Conservation (phyloP, 768 basidiomycete species). For the Pholiota microspora region DNA sequence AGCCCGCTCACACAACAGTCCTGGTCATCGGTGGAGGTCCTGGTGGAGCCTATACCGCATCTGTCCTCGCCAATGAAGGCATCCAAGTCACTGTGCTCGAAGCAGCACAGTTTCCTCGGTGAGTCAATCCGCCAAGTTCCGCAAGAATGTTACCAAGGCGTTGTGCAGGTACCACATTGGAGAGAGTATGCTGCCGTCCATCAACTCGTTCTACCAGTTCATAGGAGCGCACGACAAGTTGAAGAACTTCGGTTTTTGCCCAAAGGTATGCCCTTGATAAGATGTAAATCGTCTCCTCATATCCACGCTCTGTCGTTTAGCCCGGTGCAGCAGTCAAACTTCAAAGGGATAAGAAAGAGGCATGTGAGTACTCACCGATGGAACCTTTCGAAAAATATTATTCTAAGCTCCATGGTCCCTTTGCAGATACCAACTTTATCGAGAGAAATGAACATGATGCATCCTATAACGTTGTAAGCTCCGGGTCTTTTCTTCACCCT, state of each 20-base stretch:
- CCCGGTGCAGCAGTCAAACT: conserved; percentile 42
- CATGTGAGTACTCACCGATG: conserved; percentile 30
- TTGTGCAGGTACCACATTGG: conserved; percentile 8
- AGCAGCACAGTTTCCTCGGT: conserved; percentile 8
- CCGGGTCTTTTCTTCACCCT: not conserved
- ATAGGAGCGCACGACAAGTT: conserved; percentile 10
- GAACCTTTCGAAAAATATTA: not conserved
- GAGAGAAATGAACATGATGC: conserved; percentile 23
- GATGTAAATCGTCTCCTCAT: not conserved
- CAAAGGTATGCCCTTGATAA: conserved; percentile 1
- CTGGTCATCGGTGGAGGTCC: conserved; percentile 7
- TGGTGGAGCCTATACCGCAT: conserved; percentile 5
- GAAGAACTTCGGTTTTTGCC: conserved; percentile 19
- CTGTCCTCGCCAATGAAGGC: conserved; percentile 3
- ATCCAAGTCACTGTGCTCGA: conserved; percentile 3
- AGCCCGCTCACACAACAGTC: conserved; percentile 11
- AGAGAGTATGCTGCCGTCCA: conserved; percentile 10
- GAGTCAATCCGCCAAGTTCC: not conserved
- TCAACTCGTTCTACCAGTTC: conserved; percentile 7
- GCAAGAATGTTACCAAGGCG: too few relatives aligned
- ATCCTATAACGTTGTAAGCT: conserved; percentile 36
- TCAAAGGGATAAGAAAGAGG: conserved; percentile 34
- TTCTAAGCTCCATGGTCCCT: not conserved
- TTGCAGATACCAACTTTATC: conserved; percentile 34
- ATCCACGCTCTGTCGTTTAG: conserved; percentile 14